These are phyloP conservation scores for Coemansia sp. DNA, from an alignment of 192 early-diverging fungal genomes.

Conservation along the genomic window DNA sequence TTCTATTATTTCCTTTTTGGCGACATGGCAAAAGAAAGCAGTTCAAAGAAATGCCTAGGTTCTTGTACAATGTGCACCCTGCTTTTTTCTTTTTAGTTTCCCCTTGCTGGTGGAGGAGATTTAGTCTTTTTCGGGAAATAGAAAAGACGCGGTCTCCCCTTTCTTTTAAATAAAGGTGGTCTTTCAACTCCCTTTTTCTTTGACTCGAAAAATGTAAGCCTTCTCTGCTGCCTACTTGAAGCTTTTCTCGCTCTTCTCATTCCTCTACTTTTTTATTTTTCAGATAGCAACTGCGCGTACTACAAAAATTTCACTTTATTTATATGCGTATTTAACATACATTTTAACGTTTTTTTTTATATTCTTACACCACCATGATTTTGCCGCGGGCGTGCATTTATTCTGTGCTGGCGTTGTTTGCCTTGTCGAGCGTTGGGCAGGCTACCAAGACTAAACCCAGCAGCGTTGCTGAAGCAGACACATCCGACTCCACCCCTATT, in stretches of 20 bases:
- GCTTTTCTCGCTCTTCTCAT: background rate
- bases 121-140: background rate
- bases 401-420: slow-evolving; percentile 1
- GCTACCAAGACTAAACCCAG: background rate
- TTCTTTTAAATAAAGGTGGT: slow-evolving; percentile 6
- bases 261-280: background rate
- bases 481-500: background rate
- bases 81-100: slow-evolving; percentile 4
- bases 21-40: background rate
- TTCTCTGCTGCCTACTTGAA: background rate
- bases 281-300: background rate
- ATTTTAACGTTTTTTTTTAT: background rate
- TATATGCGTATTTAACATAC: background rate
- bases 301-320: background rate
- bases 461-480: background rate
- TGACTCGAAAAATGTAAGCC: slow-evolving; percentile 4
- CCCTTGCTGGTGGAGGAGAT: background rate
- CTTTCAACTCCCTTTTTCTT: slow-evolving; percentile 4
- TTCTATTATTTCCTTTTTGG: background rate
- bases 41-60: slow-evolving; percentile 2
- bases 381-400: slow-evolving; percentile 12
- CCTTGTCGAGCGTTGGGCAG: background rate
- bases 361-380: slow-evolving; percentile 7
- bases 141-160: background rate
- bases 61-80: background rate